Evolutionary conservation across 192 early-diverging fungal species (phyloP).

Genomic region (Diversispora eburnea): DNA sequence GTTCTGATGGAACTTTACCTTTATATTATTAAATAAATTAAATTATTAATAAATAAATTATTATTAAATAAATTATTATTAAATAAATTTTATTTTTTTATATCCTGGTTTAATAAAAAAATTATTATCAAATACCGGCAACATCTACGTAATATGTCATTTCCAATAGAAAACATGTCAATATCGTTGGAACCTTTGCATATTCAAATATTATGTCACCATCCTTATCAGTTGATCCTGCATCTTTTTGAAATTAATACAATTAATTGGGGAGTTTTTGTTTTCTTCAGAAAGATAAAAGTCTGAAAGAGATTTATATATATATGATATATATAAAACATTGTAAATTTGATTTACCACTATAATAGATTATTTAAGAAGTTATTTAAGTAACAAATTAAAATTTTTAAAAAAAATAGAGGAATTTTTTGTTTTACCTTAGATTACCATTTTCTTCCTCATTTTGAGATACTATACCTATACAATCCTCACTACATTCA

Average conservation of each 20-base stretch:
- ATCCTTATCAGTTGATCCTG: not conserved
- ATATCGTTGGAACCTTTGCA: constrained; percentile 56
- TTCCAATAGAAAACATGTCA: constrained; percentile 55
- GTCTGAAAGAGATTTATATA: constrained; percentile 16
- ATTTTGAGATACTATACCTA: not conserved
- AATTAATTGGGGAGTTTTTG: not conserved
- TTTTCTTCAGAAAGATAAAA: not conserved
- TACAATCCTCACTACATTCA: constrained; percentile 50
- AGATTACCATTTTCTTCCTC: not conserved
- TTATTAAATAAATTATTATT: not conserved
- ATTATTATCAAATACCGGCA: constrained; percentile 44
- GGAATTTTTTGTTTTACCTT: not conserved
- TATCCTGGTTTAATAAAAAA: too few relatives aligned
- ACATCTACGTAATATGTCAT: constrained; percentile 65
- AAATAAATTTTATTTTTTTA: too few relatives aligned
- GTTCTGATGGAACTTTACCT: constrained; percentile 44
- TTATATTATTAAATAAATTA: not conserved
- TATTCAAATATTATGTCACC: constrained; percentile 50
- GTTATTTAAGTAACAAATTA: not conserved
- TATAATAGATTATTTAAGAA: too few relatives aligned
- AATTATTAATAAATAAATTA: not conserved
- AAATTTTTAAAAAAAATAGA: not conserved
- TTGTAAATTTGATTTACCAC: too few relatives aligned
- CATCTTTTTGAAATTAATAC: too few relatives aligned
- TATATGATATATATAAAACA: too few relatives aligned